Conservation (phyloP, 768 basidiomycete genomes). For the Neoboletus brunneissimus region DNA sequence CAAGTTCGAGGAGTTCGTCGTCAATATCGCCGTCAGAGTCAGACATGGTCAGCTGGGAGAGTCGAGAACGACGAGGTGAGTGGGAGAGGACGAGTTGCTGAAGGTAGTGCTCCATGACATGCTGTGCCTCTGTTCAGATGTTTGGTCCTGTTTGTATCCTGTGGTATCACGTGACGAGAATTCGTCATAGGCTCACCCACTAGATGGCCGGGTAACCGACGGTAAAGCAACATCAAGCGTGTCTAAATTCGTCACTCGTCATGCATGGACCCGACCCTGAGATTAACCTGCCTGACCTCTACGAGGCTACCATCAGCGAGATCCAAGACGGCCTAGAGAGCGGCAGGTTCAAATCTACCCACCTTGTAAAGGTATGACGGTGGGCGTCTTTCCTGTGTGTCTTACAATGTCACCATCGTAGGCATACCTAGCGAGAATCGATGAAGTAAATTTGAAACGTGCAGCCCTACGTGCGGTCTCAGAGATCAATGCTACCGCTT, state of each 20-base stretch:
- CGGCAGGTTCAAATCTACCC: slow-evolving; percentile 54
- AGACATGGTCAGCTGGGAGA: slow-evolving; percentile 36
- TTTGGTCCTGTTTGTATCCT: slow-evolving; percentile 22
- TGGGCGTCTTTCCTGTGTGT: no score
- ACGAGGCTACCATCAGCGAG: slow-evolving; percentile 56
- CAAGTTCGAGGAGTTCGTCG: slow-evolving; percentile 80
- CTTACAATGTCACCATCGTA: slow-evolving; percentile 20
- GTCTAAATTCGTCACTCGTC: background rate
- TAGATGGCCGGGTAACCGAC: background rate
- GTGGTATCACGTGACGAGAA: slow-evolving; percentile 10
- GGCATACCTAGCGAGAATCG: slow-evolving; percentile 66
- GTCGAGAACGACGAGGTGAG: background rate
- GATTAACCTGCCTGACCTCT: slow-evolving; percentile 46
- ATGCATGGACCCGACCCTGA: slow-evolving; percentile 2
- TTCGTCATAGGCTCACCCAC: no score
- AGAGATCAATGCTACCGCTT: slow-evolving; percentile 54
- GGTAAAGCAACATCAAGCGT: background rate
- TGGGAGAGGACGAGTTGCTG: background rate
- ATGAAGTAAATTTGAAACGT: slow-evolving; percentile 64
- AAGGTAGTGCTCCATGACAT: background rate
- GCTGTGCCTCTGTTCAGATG: background rate
- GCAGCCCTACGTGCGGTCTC: slow-evolving; percentile 56
- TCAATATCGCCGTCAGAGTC: slow-evolving; percentile 51
- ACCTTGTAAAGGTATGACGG: slow-evolving; percentile 57
- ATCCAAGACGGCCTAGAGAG: slow-evolving; percentile 51